Base-by-base conservation (phyloP, 164 flowering plant species). In the Magnolia sinica region DNA sequence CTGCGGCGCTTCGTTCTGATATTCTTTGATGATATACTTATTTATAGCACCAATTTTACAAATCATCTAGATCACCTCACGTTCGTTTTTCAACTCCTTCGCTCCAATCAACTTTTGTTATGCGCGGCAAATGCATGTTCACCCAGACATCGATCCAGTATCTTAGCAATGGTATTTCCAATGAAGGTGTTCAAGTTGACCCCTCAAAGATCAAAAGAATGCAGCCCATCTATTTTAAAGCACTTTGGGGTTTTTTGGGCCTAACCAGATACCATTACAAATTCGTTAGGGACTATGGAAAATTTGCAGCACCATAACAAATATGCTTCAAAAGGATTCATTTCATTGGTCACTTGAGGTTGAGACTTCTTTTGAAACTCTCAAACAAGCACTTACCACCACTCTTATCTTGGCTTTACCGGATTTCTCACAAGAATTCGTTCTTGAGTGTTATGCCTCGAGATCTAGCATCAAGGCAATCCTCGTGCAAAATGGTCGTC, bases 121-220 rank as follows among this genome's bases (percentile, higher is more conserved):
- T 27, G 45, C 8, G 9, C 23, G 7, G 11, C 2, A 55, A 72
- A 3, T 72, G 49, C 7, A 0, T 7, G 14, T 55, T 58, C 4
- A n/a, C 10, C 11, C 13, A 13, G 4, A 13, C 31, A 3, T 8
- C 6, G 1, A 22, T 74, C 7, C 51, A 20, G 4, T 74, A 74
- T 20, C 55, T 74, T n/a, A 52, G 76, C 13, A 70, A 74, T 64
- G 20, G 8, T 1, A 61, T 74, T n/a, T 74, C 67, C 31, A 16
- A 6, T 0, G 52, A 64, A 7, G 68, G 70, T 14, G 70, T 64
- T 19, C 6, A 18, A 0, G 66, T 16, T 16, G 75, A 59, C 7
- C 68, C 51, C 0, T 9, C 20, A 16, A 74, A 63, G 9, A 74
- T 31, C 18, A 9, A 52, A 11, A 16, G 7, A 13, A 52, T 55